Percentiles rank a stretch among this genome's conserved stretches.
Conservation (phyloP, 345 rosid species). For the Aquilaria sinensis region DNA sequence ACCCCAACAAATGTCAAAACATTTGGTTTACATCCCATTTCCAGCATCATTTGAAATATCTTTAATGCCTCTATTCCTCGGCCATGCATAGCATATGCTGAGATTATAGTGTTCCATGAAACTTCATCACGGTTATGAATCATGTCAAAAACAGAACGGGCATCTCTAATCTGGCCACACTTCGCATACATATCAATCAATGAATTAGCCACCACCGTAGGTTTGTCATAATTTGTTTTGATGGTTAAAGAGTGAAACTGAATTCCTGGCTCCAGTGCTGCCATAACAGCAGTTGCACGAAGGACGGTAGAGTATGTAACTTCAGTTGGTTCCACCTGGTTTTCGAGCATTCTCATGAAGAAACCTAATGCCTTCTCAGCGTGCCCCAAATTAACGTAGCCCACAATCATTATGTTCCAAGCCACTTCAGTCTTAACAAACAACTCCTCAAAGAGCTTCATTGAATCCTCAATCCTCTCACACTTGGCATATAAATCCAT, state of each 20-base stretch:
- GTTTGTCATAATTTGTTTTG: slow-evolving; percentile 51
- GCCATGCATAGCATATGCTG: slow-evolving; percentile 82
- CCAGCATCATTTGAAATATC: slow-evolving; percentile 54
- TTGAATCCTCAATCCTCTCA: slow-evolving; percentile 54
- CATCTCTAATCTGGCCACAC: slow-evolving; percentile 65
- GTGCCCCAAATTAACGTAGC: slow-evolving; percentile 45
- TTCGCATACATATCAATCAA: slow-evolving; percentile 94
- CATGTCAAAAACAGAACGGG: slow-evolving; percentile 49
- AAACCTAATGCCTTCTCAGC: slow-evolving; percentile 53
- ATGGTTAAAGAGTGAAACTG: slow-evolving; percentile 60
- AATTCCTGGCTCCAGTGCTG: slow-evolving; percentile 61
- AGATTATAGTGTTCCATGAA: slow-evolving; percentile 81
- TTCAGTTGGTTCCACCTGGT: slow-evolving; percentile 49
- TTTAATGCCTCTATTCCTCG: slow-evolving; percentile 47
- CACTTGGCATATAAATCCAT: slow-evolving; percentile 80
- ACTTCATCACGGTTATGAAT: slow-evolving; percentile 42
- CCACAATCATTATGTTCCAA: slow-evolving; percentile 89
- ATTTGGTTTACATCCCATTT: slow-evolving; percentile 47
- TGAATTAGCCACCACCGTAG: slow-evolving; percentile 57
- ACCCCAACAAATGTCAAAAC: slow-evolving; percentile 64
- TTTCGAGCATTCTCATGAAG: slow-evolving; percentile 51
- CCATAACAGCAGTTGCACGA: slow-evolving; percentile 73
- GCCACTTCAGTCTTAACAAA: slow-evolving; percentile 50
- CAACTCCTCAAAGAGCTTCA: slow-evolving; percentile 48
- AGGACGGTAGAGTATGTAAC: slow-evolving; percentile 77